Conservation (phyloP, 2,329 filamentous ascomycete species). For the Pseudogymnoascus sp. region DNA sequence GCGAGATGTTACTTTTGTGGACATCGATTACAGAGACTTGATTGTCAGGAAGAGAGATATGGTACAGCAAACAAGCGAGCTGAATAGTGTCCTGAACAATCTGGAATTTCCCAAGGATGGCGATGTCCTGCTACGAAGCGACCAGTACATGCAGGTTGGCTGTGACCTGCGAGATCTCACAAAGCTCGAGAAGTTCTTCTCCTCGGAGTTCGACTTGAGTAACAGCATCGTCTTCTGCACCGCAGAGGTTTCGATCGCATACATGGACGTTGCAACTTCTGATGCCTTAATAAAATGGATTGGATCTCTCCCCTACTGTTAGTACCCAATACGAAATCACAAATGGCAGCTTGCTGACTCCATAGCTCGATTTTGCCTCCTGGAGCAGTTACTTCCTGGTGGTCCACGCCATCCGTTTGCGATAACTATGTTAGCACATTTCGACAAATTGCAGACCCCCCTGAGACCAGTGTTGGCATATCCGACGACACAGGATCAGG, state of each 20-base stretch:
- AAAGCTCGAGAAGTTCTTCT: constrained; percentile 52
- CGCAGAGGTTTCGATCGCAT: constrained; percentile 85
- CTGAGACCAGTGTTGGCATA: constrained; percentile 68
- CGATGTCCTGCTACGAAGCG: constrained; percentile 53
- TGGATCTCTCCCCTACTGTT: constrained; percentile 46
- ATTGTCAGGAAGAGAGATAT: constrained; percentile 66
- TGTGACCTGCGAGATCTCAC: constrained; percentile 69
- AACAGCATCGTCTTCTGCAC: constrained; percentile 65
- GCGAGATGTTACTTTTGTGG: constrained; percentile 60
- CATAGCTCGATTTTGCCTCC: constrained; percentile 69
- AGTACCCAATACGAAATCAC: constrained; percentile 11
- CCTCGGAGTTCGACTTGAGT: constrained; percentile 47
- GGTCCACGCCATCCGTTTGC: constrained; percentile 76
- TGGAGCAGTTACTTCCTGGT: constrained; percentile 80
- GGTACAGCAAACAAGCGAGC: constrained; percentile 54
- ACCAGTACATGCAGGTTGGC: constrained; percentile 69
- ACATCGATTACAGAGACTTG: constrained; percentile 78
- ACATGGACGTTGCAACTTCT: constrained; percentile 69
- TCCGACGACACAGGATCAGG: constrained; percentile 58
- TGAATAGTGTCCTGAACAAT: constrained; percentile 45
- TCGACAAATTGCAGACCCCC: constrained; percentile 70
- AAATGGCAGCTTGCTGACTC: constrained; percentile 15
- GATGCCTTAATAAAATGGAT: constrained; percentile 74
- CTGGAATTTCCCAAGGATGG: constrained; percentile 35
- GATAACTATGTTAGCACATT: constrained; percentile 75